These are phyloP conservation scores for Thelonectria discophora DNA, from an alignment of 2,329 filamentous ascomycete species.

Conservation along the genomic window DNA sequence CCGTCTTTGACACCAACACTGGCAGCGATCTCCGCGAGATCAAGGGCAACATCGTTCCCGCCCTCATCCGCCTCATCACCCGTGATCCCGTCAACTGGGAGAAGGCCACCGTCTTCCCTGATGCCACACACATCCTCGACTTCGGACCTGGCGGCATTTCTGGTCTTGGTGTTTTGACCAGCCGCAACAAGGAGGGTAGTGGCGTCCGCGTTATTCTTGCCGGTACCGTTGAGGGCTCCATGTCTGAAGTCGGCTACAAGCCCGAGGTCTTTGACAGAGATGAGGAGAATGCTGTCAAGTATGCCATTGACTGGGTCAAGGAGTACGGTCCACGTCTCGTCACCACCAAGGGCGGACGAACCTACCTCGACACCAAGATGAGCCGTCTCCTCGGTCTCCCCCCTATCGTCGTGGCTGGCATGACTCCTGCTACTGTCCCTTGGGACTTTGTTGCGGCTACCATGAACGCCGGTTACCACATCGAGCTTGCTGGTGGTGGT, in stretches of 20 bases:
- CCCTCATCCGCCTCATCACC: slow-evolving; percentile 91
- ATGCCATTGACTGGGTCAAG: slow-evolving; percentile 96
- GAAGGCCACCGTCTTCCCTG: slow-evolving; percentile 87
- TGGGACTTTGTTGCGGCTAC: slow-evolving; percentile 93
- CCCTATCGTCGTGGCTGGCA: slow-evolving; percentile 89
- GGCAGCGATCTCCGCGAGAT: slow-evolving; percentile 83
- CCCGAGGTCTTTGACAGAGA: slow-evolving; percentile 97
- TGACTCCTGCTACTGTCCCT: slow-evolving; percentile 89
- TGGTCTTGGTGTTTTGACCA: slow-evolving; percentile 92
- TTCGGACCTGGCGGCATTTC: slow-evolving; percentile 98
- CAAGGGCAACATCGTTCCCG: slow-evolving; percentile 82
- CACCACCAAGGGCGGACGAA: slow-evolving; percentile 87
- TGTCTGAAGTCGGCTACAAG: slow-evolving; percentile 95
- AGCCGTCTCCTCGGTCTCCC: slow-evolving; percentile 85
- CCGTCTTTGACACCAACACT: slow-evolving; percentile 90
- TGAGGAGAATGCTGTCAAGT: slow-evolving; percentile 92
- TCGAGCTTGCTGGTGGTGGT: slow-evolving; percentile 88
- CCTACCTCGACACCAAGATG: slow-evolving; percentile 97
- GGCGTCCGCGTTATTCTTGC: slow-evolving; percentile 96
- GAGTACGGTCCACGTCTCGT: slow-evolving; percentile 93
- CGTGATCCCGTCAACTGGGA: slow-evolving; percentile 97
- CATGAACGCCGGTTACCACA: slow-evolving; percentile 95
- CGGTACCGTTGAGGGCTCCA: slow-evolving; percentile 89
- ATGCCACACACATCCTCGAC: slow-evolving; percentile 93
- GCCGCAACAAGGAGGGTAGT: slow-evolving; percentile 98